A percentile compares a stretch with the other conserved stretches of the same genome.
These are phyloP conservation scores for Boletales sp. DNA, from an alignment of 768 basidiomycete genomes.

Conservation along the genomic window DNA sequence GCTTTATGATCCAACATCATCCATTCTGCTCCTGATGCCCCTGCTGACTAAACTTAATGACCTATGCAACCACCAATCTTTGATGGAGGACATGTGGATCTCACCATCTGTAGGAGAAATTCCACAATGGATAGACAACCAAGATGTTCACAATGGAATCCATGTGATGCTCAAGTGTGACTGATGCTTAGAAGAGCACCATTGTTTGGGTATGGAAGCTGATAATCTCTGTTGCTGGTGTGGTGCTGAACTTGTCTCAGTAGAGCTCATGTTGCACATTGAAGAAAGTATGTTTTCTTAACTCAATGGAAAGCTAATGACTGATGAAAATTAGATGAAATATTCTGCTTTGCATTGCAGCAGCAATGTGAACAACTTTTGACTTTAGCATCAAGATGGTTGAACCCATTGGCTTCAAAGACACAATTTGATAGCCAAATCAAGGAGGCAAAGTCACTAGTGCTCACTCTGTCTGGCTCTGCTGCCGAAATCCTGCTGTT, in stretches of 20 bases:
- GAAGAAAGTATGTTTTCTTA: conserved; percentile 6
- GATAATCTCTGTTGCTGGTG: conserved; percentile 38
- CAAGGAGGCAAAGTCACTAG: too few species aligned
- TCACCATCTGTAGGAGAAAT: not conserved
- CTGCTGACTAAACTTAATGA: conserved; percentile 29
- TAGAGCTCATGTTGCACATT: conserved; percentile 15
- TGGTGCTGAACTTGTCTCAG: conserved; percentile 22
- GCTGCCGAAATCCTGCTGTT: too few species aligned
- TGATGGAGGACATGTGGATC: conserved; percentile 35
- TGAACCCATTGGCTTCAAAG: too few species aligned
- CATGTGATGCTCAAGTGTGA: not conserved
- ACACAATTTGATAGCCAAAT: too few species aligned
- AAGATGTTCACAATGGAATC: not conserved
- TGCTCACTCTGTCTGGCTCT: too few species aligned
- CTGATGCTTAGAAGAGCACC: not conserved
- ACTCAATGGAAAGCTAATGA: not conserved
- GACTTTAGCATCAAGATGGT: too few species aligned
- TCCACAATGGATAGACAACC: not conserved
- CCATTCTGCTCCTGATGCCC: conserved; percentile 31
- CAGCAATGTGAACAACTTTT: not conserved
- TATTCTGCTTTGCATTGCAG: not conserved
- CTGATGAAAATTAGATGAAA: not conserved
- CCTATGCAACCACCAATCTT: conserved; percentile 6
- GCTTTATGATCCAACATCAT: conserved; percentile 18
- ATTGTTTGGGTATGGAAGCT: not conserved